Percentiles rank a stretch among this genome's conserved stretches.
Conservation (phyloP, 371 early-diverging fungal genomes). For the Mortierella polycephala region DNA sequence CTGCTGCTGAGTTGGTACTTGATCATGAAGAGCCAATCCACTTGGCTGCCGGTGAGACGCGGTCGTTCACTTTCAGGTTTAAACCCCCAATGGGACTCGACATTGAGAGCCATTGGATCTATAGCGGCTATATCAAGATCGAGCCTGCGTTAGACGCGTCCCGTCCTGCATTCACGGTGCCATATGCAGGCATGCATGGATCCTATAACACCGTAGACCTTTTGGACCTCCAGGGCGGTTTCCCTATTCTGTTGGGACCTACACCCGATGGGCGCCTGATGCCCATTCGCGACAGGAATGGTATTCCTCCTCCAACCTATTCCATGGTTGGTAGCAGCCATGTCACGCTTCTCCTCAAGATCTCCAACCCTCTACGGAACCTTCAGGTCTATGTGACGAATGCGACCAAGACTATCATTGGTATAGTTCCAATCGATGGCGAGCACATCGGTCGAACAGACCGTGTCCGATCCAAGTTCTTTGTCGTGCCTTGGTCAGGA, state of each 20-base stretch:
- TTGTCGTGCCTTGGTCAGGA: conserved; percentile 30
- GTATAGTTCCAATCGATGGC: conserved; percentile 29
- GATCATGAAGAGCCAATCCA: background rate
- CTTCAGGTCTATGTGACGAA: conserved; percentile 31
- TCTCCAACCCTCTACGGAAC: conserved; percentile 41
- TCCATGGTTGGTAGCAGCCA: conserved; percentile 22
- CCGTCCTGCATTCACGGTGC: conserved; percentile 31
- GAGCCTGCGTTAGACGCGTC: conserved; percentile 15
- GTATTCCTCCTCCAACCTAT: conserved; percentile 6
- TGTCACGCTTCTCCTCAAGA: conserved; percentile 31
- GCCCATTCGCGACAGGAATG: conserved; percentile 6
- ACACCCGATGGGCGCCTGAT: conserved; percentile 15
- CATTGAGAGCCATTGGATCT: conserved; percentile 35
- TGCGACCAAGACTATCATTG: conserved; percentile 7
- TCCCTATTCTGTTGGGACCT: conserved; percentile 29
- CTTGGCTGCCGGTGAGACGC: conserved; percentile 15
- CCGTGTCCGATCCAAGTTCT: conserved; percentile 24
- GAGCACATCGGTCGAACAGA: conserved; percentile 45
- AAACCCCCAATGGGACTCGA: conserved; percentile 15
- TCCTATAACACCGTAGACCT: conserved; percentile 43
- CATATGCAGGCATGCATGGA: conserved; percentile 45
- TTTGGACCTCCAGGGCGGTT: conserved; percentile 28
- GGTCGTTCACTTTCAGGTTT: conserved; percentile 13
- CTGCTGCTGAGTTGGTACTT: conserved; percentile 9
- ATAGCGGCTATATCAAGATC: conserved; percentile 39